Evolutionary conservation across 257 asterid genomes (phyloP).

Genomic region (Sherardia arvensis): DNA sequence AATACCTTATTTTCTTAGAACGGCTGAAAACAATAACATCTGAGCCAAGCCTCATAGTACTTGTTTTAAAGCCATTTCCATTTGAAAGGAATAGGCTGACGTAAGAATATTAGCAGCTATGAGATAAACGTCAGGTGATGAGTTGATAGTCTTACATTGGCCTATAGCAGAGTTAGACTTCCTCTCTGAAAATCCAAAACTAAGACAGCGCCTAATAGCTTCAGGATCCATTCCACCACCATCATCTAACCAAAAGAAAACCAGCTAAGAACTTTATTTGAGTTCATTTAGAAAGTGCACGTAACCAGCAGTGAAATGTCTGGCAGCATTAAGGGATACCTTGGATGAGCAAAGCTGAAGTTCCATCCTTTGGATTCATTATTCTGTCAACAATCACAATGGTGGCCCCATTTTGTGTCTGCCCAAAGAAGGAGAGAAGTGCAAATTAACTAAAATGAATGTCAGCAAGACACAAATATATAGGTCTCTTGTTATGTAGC

Average conservation of each 20-base stretch:
- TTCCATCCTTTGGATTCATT: conserved; percentile 60
- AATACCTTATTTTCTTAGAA: conserved; percentile 41
- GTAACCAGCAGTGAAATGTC: conserved; percentile 8
- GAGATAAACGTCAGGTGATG: not conserved
- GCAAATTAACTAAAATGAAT: conserved; percentile 20
- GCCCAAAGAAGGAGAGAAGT: conserved; percentile 21
- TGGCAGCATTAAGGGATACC: conserved; percentile 34
- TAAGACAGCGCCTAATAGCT: conserved; percentile 76
- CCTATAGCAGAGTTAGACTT: conserved; percentile 65
- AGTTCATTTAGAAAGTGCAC: conserved; percentile 12
- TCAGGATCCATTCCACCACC: conserved; percentile 93
- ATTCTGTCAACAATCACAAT: conserved; percentile 49
- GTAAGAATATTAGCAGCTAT: not conserved
- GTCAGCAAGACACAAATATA: not conserved
- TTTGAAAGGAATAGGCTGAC: conserved; percentile 44
- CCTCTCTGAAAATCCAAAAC: conserved; percentile 92
- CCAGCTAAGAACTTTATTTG: not conserved
- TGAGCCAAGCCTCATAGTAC: conserved; percentile 96
- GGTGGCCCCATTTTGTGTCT: conserved; percentile 85
- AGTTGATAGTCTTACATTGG: conserved; percentile 44
- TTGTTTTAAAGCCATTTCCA: conserved; percentile 96
- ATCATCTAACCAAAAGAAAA: conserved; percentile 43
- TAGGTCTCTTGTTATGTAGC: not conserved
- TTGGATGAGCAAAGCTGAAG: conserved; percentile 68
- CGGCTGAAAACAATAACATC: conserved; percentile 89